A percentile compares a stretch with the other conserved stretches of the same genome.
Conservation (phyloP, 202 grass and related monocot genomes). For the Hordeum pubiflorum region DNA sequence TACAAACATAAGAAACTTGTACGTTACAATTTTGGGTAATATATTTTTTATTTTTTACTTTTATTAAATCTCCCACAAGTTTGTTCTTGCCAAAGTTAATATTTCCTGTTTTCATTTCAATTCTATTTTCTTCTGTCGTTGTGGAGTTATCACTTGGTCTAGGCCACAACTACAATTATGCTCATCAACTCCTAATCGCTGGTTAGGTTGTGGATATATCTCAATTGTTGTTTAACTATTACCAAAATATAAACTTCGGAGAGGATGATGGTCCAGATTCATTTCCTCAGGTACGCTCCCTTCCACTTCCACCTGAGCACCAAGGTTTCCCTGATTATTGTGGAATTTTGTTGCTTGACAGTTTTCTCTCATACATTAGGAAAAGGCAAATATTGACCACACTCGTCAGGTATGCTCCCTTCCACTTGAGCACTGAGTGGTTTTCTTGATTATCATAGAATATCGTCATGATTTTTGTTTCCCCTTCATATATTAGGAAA, state of each 20-base stretch:
- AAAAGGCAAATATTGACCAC: slow-evolving; percentile 51
- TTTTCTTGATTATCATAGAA: slow-evolving; percentile 10
- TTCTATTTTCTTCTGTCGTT: neutral
- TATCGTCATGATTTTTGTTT: neutral
- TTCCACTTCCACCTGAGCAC: neutral
- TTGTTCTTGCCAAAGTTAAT: neutral
- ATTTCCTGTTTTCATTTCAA: neutral
- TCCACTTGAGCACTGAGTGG: neutral
- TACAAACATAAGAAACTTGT: slow-evolving; percentile 5
- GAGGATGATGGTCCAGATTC: slow-evolving; percentile 29
- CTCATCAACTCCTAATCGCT: slow-evolving; percentile 27
- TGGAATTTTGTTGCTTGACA: neutral
- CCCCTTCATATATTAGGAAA: slow-evolving; percentile 24
- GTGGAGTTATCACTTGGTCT: neutral
- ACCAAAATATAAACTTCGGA: slow-evolving; percentile 52
- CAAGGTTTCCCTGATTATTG: neutral
- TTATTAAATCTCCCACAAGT: neutral
- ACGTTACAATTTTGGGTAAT: neutral
- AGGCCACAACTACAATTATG: neutral
- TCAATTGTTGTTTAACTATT: slow-evolving; percentile 50
- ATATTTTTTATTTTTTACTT: neutral
- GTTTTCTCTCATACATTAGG: slow-evolving; percentile 26
- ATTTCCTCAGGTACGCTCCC: slow-evolving; percentile 27
- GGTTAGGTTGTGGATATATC: slow-evolving; percentile 73
- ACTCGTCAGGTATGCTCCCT: slow-evolving; percentile 30